These are phyloP conservation scores for Neoscytalidium dimidiatum DNA, from an alignment of 2,329 filamentous ascomycete genomes.

Conservation along the genomic window DNA sequence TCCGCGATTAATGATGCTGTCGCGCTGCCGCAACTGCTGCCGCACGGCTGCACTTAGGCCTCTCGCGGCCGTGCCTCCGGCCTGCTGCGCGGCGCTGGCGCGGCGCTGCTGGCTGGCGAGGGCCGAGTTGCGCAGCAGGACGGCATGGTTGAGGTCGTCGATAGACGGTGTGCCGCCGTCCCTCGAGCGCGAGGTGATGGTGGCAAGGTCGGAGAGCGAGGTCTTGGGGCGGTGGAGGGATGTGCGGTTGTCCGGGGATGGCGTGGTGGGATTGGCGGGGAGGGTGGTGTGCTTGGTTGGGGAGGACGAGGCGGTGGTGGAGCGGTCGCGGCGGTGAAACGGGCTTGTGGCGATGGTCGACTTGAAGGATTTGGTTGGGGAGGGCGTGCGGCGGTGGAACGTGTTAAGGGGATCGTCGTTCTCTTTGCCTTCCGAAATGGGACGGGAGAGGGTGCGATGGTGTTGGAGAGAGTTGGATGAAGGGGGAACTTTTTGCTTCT, in stretches of 20 bases:
- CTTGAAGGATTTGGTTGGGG: slow-evolving; percentile 1
- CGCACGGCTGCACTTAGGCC: slow-evolving; percentile 10
- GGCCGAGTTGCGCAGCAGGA: background rate
- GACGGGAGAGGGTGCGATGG: background rate
- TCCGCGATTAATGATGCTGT: slow-evolving; percentile 16
- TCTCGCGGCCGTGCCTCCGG: background rate
- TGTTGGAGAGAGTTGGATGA: background rate
- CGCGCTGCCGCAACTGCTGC: slow-evolving; percentile 1
- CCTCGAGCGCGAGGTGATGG: background rate
- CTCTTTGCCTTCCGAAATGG: background rate
- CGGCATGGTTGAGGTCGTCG: slow-evolving; percentile 9
- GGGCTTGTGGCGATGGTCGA: slow-evolving; percentile 4
- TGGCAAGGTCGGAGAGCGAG: background rate
- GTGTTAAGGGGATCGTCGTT: background rate
- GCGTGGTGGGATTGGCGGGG: background rate
- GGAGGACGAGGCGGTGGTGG: background rate
- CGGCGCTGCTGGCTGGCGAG: background rate
- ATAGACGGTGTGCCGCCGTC: background rate
- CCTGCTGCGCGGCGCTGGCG: background rate
- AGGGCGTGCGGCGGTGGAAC: slow-evolving; percentile 3
- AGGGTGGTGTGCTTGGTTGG: background rate
- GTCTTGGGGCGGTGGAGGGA: background rate
- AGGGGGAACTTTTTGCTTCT: background rate
- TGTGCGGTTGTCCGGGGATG: no score
- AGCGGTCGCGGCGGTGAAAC: slow-evolving; percentile 7